Conservation (phyloP, 257 asterid genomes). For the Echites panduratus region DNA sequence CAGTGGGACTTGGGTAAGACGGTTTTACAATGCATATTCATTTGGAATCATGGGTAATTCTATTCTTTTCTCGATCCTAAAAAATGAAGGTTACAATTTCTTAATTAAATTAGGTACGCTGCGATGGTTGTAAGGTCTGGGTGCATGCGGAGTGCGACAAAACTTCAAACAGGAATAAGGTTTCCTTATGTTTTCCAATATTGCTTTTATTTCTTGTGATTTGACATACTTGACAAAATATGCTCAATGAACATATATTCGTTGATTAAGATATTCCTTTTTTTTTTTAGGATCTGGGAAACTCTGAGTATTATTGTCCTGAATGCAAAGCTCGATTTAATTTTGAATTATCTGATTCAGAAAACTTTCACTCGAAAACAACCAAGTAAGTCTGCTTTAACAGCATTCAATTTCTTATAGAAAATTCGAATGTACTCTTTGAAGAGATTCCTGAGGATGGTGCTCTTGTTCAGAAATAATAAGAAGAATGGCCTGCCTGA, state of each 20-base stretch:
- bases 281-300: constrained; percentile 51
- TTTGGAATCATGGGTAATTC: background rate
- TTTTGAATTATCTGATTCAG: constrained; percentile 95
- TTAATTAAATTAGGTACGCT: constrained; percentile 52
- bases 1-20: constrained; percentile 86
- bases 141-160: constrained; percentile 95
- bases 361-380: constrained; percentile 47
- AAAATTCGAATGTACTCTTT: background rate
- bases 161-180: constrained; percentile 58
- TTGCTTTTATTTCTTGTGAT: constrained; percentile 17
- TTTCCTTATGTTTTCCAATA: constrained; percentile 22
- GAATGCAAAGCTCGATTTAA: constrained; percentile 96
- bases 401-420: constrained; percentile 12
- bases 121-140: constrained; percentile 97
- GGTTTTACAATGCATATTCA: constrained; percentile 7
- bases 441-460: constrained; percentile 15
- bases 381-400: constrained; percentile 45
- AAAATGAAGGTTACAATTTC: background rate
- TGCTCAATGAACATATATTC: background rate
- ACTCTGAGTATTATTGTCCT: constrained; percentile 80
- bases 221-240: background rate
- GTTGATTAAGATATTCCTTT: constrained; percentile 9
- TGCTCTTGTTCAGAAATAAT: constrained; percentile 49
- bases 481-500: constrained; percentile 67
- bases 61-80: background rate